These are phyloP conservation scores for Phytophthora megakarya DNA, from an alignment of 352 stramenopile species.

Conservation along the genomic window DNA sequence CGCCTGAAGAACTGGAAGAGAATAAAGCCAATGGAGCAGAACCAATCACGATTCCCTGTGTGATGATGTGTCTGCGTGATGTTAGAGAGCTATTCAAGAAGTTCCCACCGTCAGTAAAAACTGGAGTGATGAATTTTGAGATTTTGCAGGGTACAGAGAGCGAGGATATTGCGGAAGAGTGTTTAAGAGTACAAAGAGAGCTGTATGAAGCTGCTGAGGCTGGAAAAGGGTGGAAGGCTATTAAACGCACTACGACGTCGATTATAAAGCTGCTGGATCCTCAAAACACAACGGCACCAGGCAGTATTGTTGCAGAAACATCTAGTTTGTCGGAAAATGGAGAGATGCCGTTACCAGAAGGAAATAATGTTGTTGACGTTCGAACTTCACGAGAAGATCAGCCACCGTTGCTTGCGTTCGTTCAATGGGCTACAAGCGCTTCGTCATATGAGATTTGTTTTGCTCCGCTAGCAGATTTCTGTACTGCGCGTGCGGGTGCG, in stretches of 20 bases:
- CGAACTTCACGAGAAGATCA: not conserved
- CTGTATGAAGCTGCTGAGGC: conserved; percentile 20
- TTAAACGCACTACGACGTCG: conserved; percentile 57
- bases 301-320: not conserved
- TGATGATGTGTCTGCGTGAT: conserved; percentile 72
- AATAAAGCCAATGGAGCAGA: conserved; percentile 1
- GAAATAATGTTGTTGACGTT: not conserved
- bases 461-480: conserved; percentile 73
- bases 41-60: conserved; percentile 54
- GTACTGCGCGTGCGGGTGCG: conserved; percentile 37
- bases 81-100: conserved; percentile 69
- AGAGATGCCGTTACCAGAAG: not conserved
- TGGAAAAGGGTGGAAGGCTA: conserved; percentile 34
- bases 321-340: not conserved
- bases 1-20: conserved; percentile 25
- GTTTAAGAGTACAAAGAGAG: conserved; percentile 29
- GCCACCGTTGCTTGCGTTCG: conserved; percentile 64
- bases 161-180: conserved; percentile 39
- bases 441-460: conserved; percentile 53
- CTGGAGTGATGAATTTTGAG: conserved; percentile 48
- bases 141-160: conserved; percentile 37
- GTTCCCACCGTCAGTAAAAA: conserved; percentile 54
- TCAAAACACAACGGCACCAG: conserved; percentile 5
- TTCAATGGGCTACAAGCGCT: conserved; percentile 63
- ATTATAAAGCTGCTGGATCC: conserved; percentile 61